A percentile compares a stretch with the other conserved stretches of the same genome.
phyloP scores from a whole-genome alignment of 2,329 filamentous ascomycete genomes.

The Chaetomiaceae sp. region DNA sequence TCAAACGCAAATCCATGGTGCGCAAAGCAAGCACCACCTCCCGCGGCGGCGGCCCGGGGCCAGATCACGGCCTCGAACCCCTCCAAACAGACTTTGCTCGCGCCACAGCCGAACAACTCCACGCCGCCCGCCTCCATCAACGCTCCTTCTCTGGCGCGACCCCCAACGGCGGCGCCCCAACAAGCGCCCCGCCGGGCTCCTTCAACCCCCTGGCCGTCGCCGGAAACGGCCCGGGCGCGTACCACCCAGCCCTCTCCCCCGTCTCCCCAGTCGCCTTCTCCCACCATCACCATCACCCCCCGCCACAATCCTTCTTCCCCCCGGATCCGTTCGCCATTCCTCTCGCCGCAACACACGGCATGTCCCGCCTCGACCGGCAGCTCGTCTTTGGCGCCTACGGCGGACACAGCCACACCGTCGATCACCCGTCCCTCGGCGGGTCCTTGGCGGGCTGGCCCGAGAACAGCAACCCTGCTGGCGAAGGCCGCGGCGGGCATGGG shows the following conservation, averaged over 20 bases:
- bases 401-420: slow-evolving; percentile 38
- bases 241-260: slow-evolving; percentile 45
- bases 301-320: slow-evolving; percentile 42
- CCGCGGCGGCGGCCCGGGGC: slow-evolving; percentile 27
- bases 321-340: slow-evolving; percentile 51
- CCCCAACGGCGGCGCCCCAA: slow-evolving; percentile 27
- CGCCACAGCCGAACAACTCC: slow-evolving; percentile 34
- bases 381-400: slow-evolving; percentile 71
- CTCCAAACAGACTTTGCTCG: slow-evolving; percentile 35
- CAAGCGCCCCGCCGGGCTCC: slow-evolving; percentile 32
- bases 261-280: slow-evolving; percentile 47
- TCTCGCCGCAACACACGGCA: slow-evolving; percentile 46
- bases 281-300: slow-evolving; percentile 32
- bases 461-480: not conserved
- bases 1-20: slow-evolving; percentile 38
- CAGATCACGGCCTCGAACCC: slow-evolving; percentile 36
- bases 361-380: slow-evolving; percentile 70
- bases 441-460: slow-evolving; percentile 39
- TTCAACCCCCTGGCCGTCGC: slow-evolving; percentile 42
- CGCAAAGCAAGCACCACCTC: slow-evolving; percentile 36
- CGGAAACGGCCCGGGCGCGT: slow-evolving; percentile 36
- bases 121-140: slow-evolving; percentile 38
- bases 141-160: slow-evolving; percentile 39
- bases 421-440: slow-evolving; percentile 37
- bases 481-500: slow-evolving; percentile 1